Evolutionary conservation across 306 rosid genomes (phyloP).

Genomic region (Dryas drummondii): DNA sequence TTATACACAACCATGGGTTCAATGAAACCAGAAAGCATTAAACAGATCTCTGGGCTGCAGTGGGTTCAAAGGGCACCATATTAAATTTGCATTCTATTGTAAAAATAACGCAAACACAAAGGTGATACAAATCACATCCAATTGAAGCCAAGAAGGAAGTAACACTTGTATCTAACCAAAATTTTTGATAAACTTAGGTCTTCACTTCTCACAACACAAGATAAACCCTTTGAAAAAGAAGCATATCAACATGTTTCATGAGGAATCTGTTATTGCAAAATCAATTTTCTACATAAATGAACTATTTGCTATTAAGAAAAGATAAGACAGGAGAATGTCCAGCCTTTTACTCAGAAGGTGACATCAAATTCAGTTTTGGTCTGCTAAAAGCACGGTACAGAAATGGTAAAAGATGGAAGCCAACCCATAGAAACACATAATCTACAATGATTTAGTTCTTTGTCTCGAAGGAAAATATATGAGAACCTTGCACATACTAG

Average conservation of each 20-base stretch:
- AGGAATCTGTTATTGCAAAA: not conserved
- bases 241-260: not conserved
- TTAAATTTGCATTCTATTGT: not conserved
- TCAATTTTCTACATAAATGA: not conserved
- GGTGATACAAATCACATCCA: not conserved
- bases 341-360: not conserved
- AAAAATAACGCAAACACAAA: not conserved
- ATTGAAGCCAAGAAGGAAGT: not conserved
- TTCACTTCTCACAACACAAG: not conserved
- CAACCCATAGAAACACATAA: not conserved
- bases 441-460: not conserved
- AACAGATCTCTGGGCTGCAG: not conserved
- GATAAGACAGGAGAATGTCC: not conserved
- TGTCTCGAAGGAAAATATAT: slow-evolving; percentile 19
- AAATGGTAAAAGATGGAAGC: not conserved
- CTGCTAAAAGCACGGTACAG: not conserved
- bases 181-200: not conserved
- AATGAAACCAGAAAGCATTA: slow-evolving; percentile 3
- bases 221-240: not conserved
- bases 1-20: slow-evolving; percentile 9
- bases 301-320: not conserved
- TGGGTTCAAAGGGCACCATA: not conserved
- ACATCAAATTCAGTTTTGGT: slow-evolving; percentile 3
- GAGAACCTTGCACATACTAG: slow-evolving; percentile 80
- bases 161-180: not conserved